A percentile compares a stretch with the other conserved stretches of the same genome.
Conservation (phyloP, 257 asterid species). For the Scutellaria galericulata region DNA sequence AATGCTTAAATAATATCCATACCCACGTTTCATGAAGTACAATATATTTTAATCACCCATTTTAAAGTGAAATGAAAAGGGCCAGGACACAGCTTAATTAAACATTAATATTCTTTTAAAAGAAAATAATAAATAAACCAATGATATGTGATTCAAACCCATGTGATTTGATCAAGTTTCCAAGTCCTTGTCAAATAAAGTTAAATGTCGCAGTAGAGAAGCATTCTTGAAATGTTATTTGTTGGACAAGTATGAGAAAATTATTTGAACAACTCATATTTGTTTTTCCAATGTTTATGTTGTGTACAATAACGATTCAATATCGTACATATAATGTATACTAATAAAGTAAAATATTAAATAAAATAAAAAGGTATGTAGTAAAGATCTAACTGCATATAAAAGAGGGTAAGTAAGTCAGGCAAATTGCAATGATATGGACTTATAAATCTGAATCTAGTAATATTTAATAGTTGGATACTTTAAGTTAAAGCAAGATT, state of each 20-base stretch:
- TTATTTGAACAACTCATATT: neutral
- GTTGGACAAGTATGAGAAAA: neutral
- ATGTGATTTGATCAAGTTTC: conserved; percentile 23
- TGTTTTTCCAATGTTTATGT: neutral
- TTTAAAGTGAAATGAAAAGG: no score
- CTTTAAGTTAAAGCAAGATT: conserved; percentile 44
- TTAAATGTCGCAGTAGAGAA: conserved; percentile 5
- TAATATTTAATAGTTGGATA: conserved; percentile 23
- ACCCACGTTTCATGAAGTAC: no score
- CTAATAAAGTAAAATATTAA: neutral
- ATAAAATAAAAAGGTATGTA: neutral
- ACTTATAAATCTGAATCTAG: conserved; percentile 28
- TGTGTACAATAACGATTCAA: neutral
- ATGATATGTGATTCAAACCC: neutral
- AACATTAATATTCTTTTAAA: neutral
- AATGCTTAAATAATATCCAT: neutral
- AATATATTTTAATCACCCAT: no score
- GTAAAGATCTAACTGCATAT: no score
- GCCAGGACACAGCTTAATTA: neutral
- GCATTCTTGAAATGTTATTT: conserved; percentile 3
- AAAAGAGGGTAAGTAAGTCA: neutral
- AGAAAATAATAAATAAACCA: neutral
- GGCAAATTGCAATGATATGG: conserved; percentile 13
- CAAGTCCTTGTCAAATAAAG: conserved; percentile 32
- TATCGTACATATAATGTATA: neutral